Evolutionary conservation across 495 filamentous ascomycete genomes (phyloP).

Genomic region (Hypoxylon subgilvum): DNA sequence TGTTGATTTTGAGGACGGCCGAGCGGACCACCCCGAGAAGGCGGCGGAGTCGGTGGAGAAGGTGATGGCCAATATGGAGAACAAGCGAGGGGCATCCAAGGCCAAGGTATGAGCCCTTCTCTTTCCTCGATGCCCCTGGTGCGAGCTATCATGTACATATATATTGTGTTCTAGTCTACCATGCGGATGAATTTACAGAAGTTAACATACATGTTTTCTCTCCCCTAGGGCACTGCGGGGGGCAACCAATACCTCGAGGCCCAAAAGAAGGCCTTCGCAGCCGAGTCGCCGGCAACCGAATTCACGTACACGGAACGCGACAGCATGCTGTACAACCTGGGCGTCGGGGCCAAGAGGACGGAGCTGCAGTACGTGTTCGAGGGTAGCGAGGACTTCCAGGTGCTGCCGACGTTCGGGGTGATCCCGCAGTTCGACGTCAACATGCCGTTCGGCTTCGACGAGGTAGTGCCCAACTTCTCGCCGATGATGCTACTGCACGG

Average conservation of each 20-base stretch:
- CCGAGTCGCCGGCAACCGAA: constrained; percentile 72
- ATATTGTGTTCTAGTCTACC: constrained; percentile 38
- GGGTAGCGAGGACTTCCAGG: constrained; percentile 87
- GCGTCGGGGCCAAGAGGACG: constrained; percentile 89
- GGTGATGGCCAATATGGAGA: constrained; percentile 91
- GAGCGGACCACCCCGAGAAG: constrained; percentile 87
- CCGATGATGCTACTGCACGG: constrained; percentile 99
- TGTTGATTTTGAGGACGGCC: constrained; percentile 84
- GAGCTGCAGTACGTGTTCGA: constrained; percentile 89
- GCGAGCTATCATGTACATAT: constrained; percentile 26
- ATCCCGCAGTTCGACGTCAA: constrained; percentile 89
- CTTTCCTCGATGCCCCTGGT: constrained; percentile 35
- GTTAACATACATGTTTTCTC: constrained; percentile 41
- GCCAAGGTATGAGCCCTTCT: constrained; percentile 56
- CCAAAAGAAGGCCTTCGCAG: constrained; percentile 78
- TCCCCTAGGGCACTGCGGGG: constrained; percentile 43
- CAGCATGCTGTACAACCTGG: constrained; percentile 93
- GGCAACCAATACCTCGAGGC: constrained; percentile 63
- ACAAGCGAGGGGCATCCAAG: constrained; percentile 60
- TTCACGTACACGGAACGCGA: constrained; percentile 86
- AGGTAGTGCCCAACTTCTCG: constrained; percentile 90
- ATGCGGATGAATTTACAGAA: constrained; percentile 33
- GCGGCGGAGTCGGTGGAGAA: constrained; percentile 76
- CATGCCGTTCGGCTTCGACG: constrained; percentile 77
- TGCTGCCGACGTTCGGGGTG: constrained; percentile 91